A percentile compares a stretch with the other conserved stretches of the same genome.
These are phyloP conservation scores for Venturia aucupariae DNA, from an alignment of 2,329 filamentous ascomycete genomes.

Conservation along the genomic window DNA sequence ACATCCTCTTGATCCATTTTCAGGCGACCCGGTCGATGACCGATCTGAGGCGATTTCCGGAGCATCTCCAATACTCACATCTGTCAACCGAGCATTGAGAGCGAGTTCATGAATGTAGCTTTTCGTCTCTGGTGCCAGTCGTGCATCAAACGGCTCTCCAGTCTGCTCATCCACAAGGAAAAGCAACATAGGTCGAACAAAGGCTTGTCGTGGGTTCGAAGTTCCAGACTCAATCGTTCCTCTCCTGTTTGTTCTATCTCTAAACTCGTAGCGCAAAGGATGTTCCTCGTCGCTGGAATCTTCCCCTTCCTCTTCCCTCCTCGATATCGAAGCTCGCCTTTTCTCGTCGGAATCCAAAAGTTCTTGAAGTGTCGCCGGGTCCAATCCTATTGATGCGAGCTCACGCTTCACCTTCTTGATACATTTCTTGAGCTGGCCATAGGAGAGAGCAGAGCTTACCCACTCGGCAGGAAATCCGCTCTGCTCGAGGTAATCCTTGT, in stretches of 20 bases:
- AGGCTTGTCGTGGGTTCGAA: conserved; percentile 17
- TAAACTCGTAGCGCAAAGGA: conserved; percentile 30
- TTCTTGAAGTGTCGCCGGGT: conserved; percentile 58
- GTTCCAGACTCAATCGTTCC: conserved; percentile 15
- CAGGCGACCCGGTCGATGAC: neutral
- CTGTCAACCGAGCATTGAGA: conserved; percentile 34
- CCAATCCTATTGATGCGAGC: conserved; percentile 61
- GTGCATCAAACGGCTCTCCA: conserved; percentile 59
- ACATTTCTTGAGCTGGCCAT: conserved; percentile 79
- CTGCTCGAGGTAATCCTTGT: conserved; percentile 57
- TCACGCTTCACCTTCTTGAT: conserved; percentile 71
- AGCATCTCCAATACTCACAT: conserved; percentile 23
- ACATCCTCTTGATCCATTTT: neutral
- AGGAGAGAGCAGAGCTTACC: conserved; percentile 69
- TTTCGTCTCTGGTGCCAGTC: conserved; percentile 55
- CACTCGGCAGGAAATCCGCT: conserved; percentile 67
- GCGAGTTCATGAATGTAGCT: conserved; percentile 54
- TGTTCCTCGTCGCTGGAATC: conserved; percentile 19
- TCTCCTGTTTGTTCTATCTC: neutral
- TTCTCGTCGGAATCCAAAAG: conserved; percentile 41
- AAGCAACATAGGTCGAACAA: conserved; percentile 57
- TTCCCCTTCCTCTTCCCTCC: conserved; percentile 10
- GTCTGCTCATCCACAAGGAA: conserved; percentile 59
- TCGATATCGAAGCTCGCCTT: conserved; percentile 4
- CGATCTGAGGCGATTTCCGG: neutral